These are phyloP conservation scores for Nemania diffusa DNA, from an alignment of 2,329 filamentous ascomycete genomes.

Conservation along the genomic window DNA sequence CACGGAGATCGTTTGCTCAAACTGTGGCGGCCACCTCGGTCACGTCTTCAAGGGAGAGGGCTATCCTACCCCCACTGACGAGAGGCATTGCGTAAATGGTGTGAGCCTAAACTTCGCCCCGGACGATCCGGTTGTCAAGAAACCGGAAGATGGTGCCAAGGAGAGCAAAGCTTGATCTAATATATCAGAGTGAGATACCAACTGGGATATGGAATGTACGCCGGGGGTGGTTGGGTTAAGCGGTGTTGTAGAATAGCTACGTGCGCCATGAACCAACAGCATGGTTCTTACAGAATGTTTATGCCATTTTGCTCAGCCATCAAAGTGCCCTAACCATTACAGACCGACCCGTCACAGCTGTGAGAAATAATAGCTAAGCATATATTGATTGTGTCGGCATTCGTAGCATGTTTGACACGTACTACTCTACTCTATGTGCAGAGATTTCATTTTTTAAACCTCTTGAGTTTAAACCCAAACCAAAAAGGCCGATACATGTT, in stretches of 20 bases:
- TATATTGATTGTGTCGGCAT: too few species aligned
- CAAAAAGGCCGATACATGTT: too few species aligned
- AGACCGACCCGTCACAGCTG: too few species aligned
- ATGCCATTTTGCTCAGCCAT: too few species aligned
- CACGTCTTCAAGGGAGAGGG: conserved; percentile 94
- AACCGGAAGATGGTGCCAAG: conserved; percentile 52
- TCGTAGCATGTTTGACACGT: too few species aligned
- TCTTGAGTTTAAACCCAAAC: too few species aligned
- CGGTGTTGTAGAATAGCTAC: neutral
- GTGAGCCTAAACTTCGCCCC: conserved; percentile 84
- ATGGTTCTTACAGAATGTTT: too few species aligned
- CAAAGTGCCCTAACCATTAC: too few species aligned
- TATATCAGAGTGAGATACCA: neutral
- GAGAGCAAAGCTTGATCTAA: conserved; percentile 52
- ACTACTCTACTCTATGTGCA: too few species aligned
- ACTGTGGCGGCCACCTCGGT: conserved; percentile 91
- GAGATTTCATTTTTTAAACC: too few species aligned
- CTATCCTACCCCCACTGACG: conserved; percentile 85
- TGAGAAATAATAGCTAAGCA: too few species aligned
- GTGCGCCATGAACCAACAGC: neutral
- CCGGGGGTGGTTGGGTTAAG: too few species aligned
- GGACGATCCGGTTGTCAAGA: conserved; percentile 66
- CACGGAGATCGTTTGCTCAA: conserved; percentile 93
- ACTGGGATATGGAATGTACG: neutral
- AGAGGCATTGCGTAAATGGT: conserved; percentile 97